phyloP scores from a whole-genome alignment of 179 eudicot genomes.

The Drosera spatulata region DNA sequence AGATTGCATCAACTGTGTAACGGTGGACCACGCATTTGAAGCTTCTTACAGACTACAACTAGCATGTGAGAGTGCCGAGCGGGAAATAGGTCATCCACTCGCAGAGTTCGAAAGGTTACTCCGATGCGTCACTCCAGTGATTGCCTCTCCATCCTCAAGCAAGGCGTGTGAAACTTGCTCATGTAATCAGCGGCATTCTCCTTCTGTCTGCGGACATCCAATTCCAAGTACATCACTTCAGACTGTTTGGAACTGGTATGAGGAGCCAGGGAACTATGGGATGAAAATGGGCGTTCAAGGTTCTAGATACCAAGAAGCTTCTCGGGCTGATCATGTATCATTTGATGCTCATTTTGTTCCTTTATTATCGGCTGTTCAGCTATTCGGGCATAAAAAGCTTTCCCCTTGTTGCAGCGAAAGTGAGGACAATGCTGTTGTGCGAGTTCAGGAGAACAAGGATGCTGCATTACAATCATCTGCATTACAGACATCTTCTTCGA shows the following conservation, averaged over 20 bases:
- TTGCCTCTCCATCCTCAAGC: constrained; percentile 9
- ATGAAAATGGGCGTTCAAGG: constrained; percentile 34
- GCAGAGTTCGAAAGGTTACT: constrained; percentile 43
- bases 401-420: constrained; percentile 9
- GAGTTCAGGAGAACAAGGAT: not conserved
- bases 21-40: constrained; percentile 9
- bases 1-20: not conserved
- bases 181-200: constrained; percentile 5
- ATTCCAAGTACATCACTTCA: constrained; percentile 27
- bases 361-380: constrained; percentile 43
- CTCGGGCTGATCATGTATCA: constrained; percentile 18
- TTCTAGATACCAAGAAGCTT: constrained; percentile 14
- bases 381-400: constrained; percentile 18
- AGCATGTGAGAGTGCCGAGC: constrained; percentile 29
- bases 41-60: constrained; percentile 17
- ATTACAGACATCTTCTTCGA: too few relatives aligned
- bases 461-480: too few relatives aligned
- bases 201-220: constrained; percentile 12
- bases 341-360: constrained; percentile 54
- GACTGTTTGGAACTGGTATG: constrained; percentile 45
- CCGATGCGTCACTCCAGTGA: constrained; percentile 30
- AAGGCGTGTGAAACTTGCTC: constrained; percentile 10
- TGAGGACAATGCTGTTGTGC: not conserved
- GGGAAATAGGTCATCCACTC: constrained; percentile 29
- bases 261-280: constrained; percentile 47